These are phyloP conservation scores for Botrytis hyacinthi DNA, from an alignment of 2,329 filamentous ascomycete species.

Conservation along the genomic window DNA sequence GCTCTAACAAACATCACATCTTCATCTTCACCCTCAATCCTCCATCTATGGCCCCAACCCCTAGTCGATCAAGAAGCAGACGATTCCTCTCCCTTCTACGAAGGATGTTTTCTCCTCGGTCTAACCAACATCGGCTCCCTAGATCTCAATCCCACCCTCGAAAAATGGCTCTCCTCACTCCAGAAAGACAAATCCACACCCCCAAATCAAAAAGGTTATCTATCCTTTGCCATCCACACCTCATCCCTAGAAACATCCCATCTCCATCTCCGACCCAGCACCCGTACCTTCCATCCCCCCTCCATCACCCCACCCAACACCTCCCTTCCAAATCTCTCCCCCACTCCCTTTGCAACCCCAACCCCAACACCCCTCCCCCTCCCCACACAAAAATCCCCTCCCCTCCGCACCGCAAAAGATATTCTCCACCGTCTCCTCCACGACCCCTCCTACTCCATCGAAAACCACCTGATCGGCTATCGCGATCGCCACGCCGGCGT, in stretches of 20 bases:
- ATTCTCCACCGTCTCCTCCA: conserved; percentile 14
- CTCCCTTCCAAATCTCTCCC: neutral
- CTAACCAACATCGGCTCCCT: too few relatives aligned
- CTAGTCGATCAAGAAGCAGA: neutral
- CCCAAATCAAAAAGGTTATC: neutral
- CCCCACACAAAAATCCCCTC: neutral
- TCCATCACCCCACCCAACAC: neutral
- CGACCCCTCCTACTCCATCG: conserved; percentile 18
- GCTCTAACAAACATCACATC: neutral
- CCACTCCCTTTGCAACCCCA: neutral
- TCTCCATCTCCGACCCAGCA: neutral
- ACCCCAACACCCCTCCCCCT: neutral
- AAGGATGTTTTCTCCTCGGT: neutral
- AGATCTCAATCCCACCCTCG: neutral
- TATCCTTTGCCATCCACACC: neutral
- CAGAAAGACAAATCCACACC: neutral
- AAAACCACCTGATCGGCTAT: conserved; percentile 5
- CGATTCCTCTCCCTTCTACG: neutral
- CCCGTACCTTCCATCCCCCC: neutral
- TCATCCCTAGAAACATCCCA: neutral
- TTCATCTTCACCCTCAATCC: neutral
- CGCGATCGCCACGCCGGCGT: neutral
- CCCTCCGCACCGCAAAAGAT: neutral
- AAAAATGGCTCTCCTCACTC: neutral
- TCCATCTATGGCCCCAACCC: neutral